Percentiles rank a stretch among this genome's conserved stretches.
Conservation (phyloP, 352 stramenopile species). For the Lagenidium giganteum region DNA sequence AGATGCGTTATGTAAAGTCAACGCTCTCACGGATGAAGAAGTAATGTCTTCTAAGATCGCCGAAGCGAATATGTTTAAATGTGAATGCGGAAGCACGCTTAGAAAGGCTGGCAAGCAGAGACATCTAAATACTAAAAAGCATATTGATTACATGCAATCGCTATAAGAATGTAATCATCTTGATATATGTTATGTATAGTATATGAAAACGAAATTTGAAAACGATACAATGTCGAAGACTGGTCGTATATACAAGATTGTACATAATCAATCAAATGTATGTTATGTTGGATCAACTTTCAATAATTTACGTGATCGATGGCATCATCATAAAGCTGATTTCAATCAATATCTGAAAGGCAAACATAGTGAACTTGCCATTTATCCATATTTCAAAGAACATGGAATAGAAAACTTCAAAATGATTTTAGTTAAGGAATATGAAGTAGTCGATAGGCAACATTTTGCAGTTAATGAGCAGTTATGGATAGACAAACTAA, state of each 20-base stretch:
- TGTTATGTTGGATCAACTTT: too few relatives aligned
- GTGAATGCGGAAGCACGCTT: slow-evolving; percentile 1
- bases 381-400: too few relatives aligned
- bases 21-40: too few relatives aligned
- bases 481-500: slow-evolving; percentile 13
- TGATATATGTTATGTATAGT: slow-evolving; percentile 2
- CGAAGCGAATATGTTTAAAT: slow-evolving; percentile 4
- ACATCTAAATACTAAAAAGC: slow-evolving; percentile 1
- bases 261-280: too few relatives aligned
- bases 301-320: too few relatives aligned
- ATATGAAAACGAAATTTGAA: too few relatives aligned
- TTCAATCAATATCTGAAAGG: too few relatives aligned
- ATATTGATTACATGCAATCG: slow-evolving; percentile 1
- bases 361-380: too few relatives aligned
- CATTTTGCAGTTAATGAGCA: slow-evolving; percentile 7
- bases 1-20: too few relatives aligned
- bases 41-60: neutral
- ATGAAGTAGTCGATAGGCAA: slow-evolving; percentile 2
- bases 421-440: slow-evolving; percentile 14
- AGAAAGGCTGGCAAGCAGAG: neutral
- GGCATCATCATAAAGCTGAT: too few relatives aligned
- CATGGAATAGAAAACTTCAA: slow-evolving; percentile 10
- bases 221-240: too few relatives aligned
- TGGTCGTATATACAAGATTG: too few relatives aligned
- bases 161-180: slow-evolving; percentile 5